Percentiles rank a stretch among this genome's conserved stretches.
These are phyloP conservation scores for Elsinoe australis DNA, from an alignment of 2,329 filamentous ascomycete genomes.

Conservation along the genomic window DNA sequence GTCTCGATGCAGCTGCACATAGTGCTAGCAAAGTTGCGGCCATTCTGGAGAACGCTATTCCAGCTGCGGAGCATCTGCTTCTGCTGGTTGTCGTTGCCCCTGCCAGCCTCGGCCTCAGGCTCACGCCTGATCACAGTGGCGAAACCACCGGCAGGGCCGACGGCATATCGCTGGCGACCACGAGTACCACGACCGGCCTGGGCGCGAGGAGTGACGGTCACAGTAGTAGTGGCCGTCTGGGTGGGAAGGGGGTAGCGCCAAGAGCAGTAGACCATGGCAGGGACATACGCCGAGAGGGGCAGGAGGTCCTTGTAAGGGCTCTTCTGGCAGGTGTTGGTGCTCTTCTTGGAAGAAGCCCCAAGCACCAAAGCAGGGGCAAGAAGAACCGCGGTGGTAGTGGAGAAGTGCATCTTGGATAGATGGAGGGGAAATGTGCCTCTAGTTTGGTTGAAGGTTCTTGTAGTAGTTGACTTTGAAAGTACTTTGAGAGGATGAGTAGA, in stretches of 20 bases:
- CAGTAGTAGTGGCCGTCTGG: slow-evolving; percentile 3
- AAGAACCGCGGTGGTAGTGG: slow-evolving; percentile 3
- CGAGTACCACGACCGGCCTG: neutral
- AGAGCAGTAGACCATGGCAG: slow-evolving; percentile 14
- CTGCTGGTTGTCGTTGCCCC: neutral
- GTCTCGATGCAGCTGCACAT: slow-evolving; percentile 13
- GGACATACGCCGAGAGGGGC: slow-evolving; percentile 3
- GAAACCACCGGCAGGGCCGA: neutral
- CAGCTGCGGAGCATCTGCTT: slow-evolving; percentile 4
- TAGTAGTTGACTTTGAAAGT: slow-evolving; percentile 1
- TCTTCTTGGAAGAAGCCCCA: neutral
- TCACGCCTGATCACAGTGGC: slow-evolving; percentile 3
- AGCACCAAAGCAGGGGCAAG: slow-evolving; percentile 8
- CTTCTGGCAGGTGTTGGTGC: neutral
- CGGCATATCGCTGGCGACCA: slow-evolving; percentile 10
- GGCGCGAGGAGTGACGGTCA: slow-evolving; percentile 5
- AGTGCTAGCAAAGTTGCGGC: slow-evolving; percentile 8
- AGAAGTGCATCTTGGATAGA: slow-evolving; percentile 12
- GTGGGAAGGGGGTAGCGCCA: slow-evolving; percentile 15
- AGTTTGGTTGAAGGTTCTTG: neutral
- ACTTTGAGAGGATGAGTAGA: slow-evolving; percentile 8
- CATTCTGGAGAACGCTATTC: slow-evolving; percentile 9
- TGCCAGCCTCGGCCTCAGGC: slow-evolving; percentile 2
- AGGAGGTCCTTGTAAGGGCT: slow-evolving; percentile 13
- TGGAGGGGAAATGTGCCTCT: neutral